A percentile compares a stretch with the other conserved stretches of the same genome.
phyloP scores from a whole-genome alignment of 2,329 filamentous ascomycete genomes.

The Fusarium camptoceras region DNA sequence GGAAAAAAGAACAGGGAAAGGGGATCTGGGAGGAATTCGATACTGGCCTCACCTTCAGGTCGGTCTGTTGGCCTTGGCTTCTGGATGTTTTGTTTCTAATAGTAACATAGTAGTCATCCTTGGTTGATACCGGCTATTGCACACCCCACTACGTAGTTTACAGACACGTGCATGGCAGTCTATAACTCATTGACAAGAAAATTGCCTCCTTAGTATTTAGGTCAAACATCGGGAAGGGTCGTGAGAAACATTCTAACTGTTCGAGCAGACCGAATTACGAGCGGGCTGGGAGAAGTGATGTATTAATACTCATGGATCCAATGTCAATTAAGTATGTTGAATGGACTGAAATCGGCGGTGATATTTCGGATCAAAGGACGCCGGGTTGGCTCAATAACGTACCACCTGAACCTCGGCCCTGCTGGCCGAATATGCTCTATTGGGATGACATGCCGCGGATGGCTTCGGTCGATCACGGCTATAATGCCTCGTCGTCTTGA shows the following conservation, averaged over 20 bases:
- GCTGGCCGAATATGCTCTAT: constrained; percentile 23
- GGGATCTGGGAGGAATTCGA: neutral
- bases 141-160: constrained; percentile 29
- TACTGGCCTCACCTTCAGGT: neutral
- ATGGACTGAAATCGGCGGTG: constrained; percentile 11
- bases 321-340: neutral
- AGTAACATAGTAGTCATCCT: constrained; percentile 1
- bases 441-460: neutral
- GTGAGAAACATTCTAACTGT: neutral
- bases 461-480: constrained; percentile 16
- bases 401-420: constrained; percentile 43
- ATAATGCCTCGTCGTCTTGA: neutral
- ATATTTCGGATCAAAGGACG: constrained; percentile 46
- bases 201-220: neutral
- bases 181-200: neutral
- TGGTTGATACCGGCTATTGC: constrained; percentile 37
- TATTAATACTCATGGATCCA: neutral
- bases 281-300: neutral
- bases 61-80: constrained; percentile 19
- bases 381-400: constrained; percentile 3
- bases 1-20: no score
- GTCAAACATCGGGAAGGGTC: neutral
- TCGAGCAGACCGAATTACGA: constrained; percentile 15
- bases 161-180: neutral
- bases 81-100: constrained; percentile 14